Evolutionary conservation across 1,139 yeast genomes (phyloP).

Genomic region (Saccharomyces hybrid): DNA sequence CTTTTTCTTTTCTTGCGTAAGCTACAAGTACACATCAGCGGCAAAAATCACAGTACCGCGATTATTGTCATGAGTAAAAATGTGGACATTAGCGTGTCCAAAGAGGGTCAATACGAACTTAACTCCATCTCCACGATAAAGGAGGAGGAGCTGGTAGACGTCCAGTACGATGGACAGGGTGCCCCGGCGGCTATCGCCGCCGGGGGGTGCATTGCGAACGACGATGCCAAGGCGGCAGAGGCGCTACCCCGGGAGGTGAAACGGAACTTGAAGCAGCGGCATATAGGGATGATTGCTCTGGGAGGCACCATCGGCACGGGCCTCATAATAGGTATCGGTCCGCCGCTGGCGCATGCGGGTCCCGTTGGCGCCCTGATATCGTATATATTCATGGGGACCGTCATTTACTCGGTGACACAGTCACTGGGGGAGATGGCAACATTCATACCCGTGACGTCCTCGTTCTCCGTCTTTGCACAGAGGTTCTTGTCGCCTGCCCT

Average conservation of each 20-base stretch:
- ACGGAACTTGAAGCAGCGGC: slow-evolving; percentile 50
- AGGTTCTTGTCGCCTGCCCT: slow-evolving; percentile 51
- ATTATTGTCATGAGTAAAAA: not conserved
- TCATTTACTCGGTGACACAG: slow-evolving; percentile 60
- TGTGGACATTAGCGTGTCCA: not conserved
- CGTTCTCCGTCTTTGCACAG: slow-evolving; percentile 51
- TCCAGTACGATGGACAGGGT: not conserved
- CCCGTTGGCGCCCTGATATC: slow-evolving; percentile 65
- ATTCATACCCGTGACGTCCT: slow-evolving; percentile 59
- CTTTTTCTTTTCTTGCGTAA: not conserved
- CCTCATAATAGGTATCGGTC: slow-evolving; percentile 49
- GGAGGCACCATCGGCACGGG: slow-evolving; percentile 72
- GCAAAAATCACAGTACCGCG: not conserved
- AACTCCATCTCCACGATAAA: not conserved
- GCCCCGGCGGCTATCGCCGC: not conserved
- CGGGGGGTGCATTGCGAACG: not conserved
- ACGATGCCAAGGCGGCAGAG: slow-evolving; percentile 1
- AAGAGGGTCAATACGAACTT: not conserved
- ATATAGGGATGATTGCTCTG: slow-evolving; percentile 55
- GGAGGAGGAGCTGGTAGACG: not conserved
- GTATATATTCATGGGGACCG: slow-evolving; percentile 56
- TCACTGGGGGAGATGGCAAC: slow-evolving; percentile 74
- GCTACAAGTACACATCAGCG: not conserved
- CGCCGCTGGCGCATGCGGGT: slow-evolving; percentile 54
- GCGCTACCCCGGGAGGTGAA: slow-evolving; percentile 29